These are phyloP conservation scores for Phytophthora syringae DNA, from an alignment of 352 stramenopile genomes.

Conservation along the genomic window DNA sequence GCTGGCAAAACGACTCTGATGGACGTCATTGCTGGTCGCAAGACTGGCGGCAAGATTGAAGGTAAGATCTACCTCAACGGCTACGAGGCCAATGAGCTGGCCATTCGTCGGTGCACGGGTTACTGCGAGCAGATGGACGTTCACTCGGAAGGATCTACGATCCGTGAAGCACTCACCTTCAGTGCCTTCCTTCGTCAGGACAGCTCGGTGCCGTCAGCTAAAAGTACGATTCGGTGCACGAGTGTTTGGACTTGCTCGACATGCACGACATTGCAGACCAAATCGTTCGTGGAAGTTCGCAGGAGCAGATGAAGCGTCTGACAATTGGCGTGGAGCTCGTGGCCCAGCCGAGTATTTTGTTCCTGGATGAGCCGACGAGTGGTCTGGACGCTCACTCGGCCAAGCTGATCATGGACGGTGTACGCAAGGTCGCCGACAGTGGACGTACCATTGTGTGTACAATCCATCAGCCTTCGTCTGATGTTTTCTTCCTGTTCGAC, in stretches of 20 bases:
- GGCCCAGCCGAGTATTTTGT: conserved; percentile 75
- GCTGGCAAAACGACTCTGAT: conserved; percentile 93
- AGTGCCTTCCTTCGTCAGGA: conserved; percentile 73
- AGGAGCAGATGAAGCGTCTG: conserved; percentile 51
- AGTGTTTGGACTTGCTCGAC: conserved; percentile 43
- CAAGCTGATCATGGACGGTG: conserved; percentile 80
- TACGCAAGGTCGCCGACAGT: conserved; percentile 56
- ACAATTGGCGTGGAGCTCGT: conserved; percentile 90
- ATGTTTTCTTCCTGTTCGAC: conserved; percentile 87
- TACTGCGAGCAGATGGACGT: conserved; percentile 83
- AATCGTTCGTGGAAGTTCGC: conserved; percentile 44
- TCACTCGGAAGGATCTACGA: conserved; percentile 82
- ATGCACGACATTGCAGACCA: conserved; percentile 34
- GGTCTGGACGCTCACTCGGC: conserved; percentile 55
- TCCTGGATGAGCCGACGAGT: conserved; percentile 71
- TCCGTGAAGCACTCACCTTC: conserved; percentile 89
- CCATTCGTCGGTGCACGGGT: conserved; percentile 38
- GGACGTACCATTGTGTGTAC: conserved; percentile 88
- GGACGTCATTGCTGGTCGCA: conserved; percentile 93
- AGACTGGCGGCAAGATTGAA: conserved; percentile 73
- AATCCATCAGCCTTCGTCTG: conserved; percentile 89
- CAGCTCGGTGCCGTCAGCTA: conserved; percentile 32
- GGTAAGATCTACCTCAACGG: conserved; percentile 65
- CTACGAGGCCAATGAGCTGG: conserved; percentile 39
- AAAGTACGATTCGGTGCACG: conserved; percentile 41